Evolutionary conservation across 1,139 yeast species (phyloP).

Genomic region (Magnusiomyces tetraspermus): DNA sequence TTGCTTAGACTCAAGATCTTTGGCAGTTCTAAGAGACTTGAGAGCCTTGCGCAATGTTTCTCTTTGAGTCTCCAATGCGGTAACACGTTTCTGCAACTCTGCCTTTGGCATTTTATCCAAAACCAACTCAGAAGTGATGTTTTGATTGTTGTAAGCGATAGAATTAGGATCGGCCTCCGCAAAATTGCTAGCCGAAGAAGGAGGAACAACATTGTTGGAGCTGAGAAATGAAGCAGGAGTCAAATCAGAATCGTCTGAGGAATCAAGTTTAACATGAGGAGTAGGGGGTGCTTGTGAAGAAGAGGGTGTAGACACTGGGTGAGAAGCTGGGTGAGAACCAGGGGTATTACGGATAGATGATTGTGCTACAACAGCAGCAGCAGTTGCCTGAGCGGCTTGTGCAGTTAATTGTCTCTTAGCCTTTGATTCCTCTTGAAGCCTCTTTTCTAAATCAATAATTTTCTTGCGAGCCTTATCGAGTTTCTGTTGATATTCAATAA

Average conservation of each 20-base stretch:
- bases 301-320: background rate
- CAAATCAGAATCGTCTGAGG: background rate
- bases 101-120: constrained; percentile 4
- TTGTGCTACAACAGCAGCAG: constrained; percentile 4
- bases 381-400: constrained; percentile 2
- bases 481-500: constrained; percentile 27
- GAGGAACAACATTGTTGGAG: background rate
- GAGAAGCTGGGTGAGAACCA: too few species aligned
- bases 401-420: constrained; percentile 6
- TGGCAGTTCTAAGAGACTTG: constrained; percentile 30
- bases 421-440: constrained; percentile 18
- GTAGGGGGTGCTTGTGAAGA: background rate
- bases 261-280: too few species aligned
- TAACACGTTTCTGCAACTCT: constrained; percentile 20
- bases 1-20: constrained; percentile 30
- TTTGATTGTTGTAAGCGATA: background rate
- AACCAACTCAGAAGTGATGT: background rate
- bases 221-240: background rate
- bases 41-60: constrained; percentile 51
- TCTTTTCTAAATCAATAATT: constrained; percentile 22
- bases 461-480: constrained; percentile 24
- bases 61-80: constrained; percentile 41
- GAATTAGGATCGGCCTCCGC: background rate
- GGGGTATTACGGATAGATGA: background rate
- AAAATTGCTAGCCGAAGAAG: background rate